phyloP scores from a whole-genome alignment of 306 rosid genomes.

The Hippophae rhamnoides region DNA sequence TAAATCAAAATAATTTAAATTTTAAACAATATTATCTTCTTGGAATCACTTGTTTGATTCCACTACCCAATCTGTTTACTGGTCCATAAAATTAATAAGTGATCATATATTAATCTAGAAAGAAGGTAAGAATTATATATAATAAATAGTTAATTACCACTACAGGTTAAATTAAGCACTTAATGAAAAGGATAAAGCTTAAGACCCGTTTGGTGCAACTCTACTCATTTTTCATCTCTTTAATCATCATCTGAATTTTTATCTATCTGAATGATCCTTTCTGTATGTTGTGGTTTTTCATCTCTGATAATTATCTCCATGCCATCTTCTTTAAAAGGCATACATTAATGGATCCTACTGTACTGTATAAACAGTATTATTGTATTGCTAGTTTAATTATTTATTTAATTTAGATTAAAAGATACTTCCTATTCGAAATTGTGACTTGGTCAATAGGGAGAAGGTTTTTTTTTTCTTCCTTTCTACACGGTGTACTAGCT shows the following conservation, averaged over 20 bases:
- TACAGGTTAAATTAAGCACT: constrained; percentile 17
- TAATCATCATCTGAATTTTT: constrained; percentile 28
- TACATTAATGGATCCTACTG: too few relatives aligned
- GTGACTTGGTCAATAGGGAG: too few relatives aligned
- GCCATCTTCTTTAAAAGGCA: too few relatives aligned
- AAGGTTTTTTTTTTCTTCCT: too few relatives aligned
- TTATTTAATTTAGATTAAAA: too few relatives aligned
- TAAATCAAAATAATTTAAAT: neutral
- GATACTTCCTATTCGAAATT: too few relatives aligned
- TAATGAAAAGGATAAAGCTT: constrained; percentile 7
- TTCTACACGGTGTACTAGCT: too few relatives aligned
- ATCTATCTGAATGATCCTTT: constrained; percentile 20
- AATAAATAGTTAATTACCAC: constrained; percentile 7
- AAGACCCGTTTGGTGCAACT: constrained; percentile 23
- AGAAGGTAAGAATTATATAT: neutral
- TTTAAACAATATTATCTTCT: constrained; percentile 18
- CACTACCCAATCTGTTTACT: constrained; percentile 14
- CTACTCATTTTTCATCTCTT: constrained; percentile 22
- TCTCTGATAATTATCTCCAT: neutral
- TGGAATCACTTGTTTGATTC: constrained; percentile 16
- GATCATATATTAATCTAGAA: constrained; percentile 16
- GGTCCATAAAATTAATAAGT: constrained; percentile 5
- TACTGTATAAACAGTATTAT: too few relatives aligned
- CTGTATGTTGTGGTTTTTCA: neutral
- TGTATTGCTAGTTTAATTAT: too few relatives aligned